A percentile compares a stretch with the other conserved stretches of the same genome.
Conservation (phyloP, 1,139 yeast genomes). For the Debaryomycetaceae sp. region DNA sequence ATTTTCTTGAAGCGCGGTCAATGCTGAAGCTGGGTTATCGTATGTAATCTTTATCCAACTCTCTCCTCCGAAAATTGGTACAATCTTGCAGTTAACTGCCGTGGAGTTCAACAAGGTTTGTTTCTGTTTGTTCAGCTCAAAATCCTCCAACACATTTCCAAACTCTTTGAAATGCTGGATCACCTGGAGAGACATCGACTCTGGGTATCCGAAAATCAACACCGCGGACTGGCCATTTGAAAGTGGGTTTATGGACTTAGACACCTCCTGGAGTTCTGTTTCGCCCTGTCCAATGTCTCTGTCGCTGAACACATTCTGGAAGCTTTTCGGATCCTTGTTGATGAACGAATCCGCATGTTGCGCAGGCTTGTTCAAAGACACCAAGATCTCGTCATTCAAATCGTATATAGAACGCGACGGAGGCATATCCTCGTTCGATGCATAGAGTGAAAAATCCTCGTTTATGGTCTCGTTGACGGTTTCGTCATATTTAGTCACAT, state of each 20-base stretch:
- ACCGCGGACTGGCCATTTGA: constrained; percentile 57
- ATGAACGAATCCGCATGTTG: constrained; percentile 33
- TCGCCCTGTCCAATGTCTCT: constrained; percentile 5
- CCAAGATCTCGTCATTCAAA: constrained; percentile 41
- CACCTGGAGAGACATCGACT: constrained; percentile 62
- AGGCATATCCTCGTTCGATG: constrained; percentile 46
- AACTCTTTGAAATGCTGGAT: constrained; percentile 75
- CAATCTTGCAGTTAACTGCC: constrained; percentile 11
- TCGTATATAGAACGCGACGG: constrained; percentile 61
- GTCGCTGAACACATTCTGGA: constrained; percentile 41
- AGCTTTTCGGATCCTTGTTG: constrained; percentile 45
- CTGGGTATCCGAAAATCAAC: constrained; percentile 86
- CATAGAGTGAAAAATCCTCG: constrained; percentile 26
- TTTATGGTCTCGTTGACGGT: constrained; percentile 25
- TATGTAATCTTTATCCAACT: constrained; percentile 89
- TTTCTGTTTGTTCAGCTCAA: constrained; percentile 42
- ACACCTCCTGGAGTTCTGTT: constrained; percentile 5
- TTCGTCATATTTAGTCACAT: constrained; percentile 27
- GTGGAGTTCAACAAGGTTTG: constrained; percentile 9
- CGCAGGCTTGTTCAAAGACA: constrained; percentile 32
- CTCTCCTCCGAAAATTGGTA: constrained; percentile 76
- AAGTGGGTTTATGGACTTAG: constrained; percentile 18
- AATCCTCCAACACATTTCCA: constrained; percentile 78
- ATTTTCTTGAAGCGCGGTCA: constrained; percentile 80
- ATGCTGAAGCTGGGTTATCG: constrained; percentile 70